Percentiles rank a stretch among this genome's conserved stretches.
These are phyloP conservation scores for Eucalyptus brandiana DNA, from an alignment of 345 rosid species.

Conservation along the genomic window DNA sequence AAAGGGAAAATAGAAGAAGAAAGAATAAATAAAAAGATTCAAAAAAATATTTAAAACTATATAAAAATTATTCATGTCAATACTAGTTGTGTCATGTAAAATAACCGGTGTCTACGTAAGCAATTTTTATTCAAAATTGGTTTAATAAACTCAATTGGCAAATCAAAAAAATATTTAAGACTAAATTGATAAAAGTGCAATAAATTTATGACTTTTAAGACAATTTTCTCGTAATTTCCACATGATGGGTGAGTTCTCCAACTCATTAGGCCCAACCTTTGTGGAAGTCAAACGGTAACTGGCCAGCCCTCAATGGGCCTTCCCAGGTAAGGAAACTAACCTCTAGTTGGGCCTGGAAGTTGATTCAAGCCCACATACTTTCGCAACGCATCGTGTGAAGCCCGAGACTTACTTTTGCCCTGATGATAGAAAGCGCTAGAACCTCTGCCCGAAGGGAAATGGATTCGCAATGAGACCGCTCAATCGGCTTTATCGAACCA, in stretches of 20 bases:
- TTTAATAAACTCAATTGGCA: rapidly evolving
- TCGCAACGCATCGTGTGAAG: not conserved
- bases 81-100: rapidly evolving
- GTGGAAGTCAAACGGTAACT: not conserved
- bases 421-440: not conserved
- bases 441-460: not conserved
- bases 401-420: not conserved
- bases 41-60: too few species aligned
- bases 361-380: not conserved
- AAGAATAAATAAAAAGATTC: too few species aligned
- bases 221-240: too few species aligned
- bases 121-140: too few species aligned
- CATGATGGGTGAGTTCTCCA: not conserved
- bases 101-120: rapidly evolving
- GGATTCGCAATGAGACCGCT: not conserved
- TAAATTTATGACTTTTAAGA: too few species aligned
- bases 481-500: not conserved
- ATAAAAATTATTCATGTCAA: too few species aligned
- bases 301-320: not conserved
- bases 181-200: too few species aligned
- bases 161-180: too few species aligned
- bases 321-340: not conserved
- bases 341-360: not conserved
- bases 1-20: too few species aligned
- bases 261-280: not conserved